A percentile compares a stretch with the other conserved stretches of the same genome.
phyloP scores from a whole-genome alignment of 345 rosid genomes.

The Isatis tinctoria region DNA sequence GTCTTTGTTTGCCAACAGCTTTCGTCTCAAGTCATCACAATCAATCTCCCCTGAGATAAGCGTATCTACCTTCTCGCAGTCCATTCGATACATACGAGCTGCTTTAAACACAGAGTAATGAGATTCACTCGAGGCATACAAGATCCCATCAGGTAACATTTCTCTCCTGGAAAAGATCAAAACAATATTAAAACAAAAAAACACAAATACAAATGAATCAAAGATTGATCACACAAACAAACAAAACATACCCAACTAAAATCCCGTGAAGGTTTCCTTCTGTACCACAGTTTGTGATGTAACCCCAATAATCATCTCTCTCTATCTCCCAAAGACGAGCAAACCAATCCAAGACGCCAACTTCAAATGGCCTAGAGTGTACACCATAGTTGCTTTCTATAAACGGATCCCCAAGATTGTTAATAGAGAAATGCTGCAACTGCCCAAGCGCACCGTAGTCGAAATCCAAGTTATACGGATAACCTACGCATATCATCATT shows the following conservation, averaged over 20 bases:
- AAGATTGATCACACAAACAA: neutral
- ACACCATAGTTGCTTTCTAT: slow-evolving; percentile 98
- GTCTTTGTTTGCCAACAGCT: slow-evolving; percentile 75
- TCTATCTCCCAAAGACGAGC: slow-evolving; percentile 99
- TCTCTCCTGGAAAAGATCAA: slow-evolving; percentile 55
- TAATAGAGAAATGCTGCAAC: slow-evolving; percentile 94
- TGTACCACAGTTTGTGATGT: slow-evolving; percentile 95
- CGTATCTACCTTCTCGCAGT: slow-evolving; percentile 69
- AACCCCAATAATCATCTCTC: slow-evolving; percentile 94
- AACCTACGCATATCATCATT: slow-evolving; percentile 48
- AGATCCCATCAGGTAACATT: slow-evolving; percentile 83
- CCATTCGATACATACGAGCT: slow-evolving; percentile 96
- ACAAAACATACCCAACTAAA: slow-evolving; percentile 58
- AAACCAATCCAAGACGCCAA: slow-evolving; percentile 99
- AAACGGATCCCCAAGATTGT: slow-evolving; percentile 96
- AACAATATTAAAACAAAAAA: neutral
- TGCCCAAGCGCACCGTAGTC: slow-evolving; percentile 94
- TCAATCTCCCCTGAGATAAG: slow-evolving; percentile 85
- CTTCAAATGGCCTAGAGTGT: slow-evolving; percentile 96
- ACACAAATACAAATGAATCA: neutral
- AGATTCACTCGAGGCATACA: slow-evolving; percentile 81
- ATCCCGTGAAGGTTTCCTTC: slow-evolving; percentile 99
- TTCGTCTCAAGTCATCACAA: slow-evolving; percentile 59
- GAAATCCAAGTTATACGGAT: slow-evolving; percentile 93
- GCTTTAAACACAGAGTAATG: slow-evolving; percentile 97